Evolutionary conservation across 495 filamentous ascomycete species (phyloP), one percentile per base, ranked within the genome.

Genomic region (Saxophila tyrrhenica): DNA sequence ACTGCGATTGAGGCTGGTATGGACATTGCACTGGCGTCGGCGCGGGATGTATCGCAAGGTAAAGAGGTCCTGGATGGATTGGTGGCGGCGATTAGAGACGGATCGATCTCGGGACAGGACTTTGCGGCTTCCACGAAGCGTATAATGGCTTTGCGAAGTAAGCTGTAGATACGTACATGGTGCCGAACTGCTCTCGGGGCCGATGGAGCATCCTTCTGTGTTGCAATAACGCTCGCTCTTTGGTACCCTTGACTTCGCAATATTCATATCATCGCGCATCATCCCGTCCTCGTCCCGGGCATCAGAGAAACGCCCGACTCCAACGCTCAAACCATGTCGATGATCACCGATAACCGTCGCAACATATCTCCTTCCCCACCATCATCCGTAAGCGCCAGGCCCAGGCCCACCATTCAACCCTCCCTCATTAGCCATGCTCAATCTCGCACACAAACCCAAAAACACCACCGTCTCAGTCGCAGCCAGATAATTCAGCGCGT

Each of bases 401-500:
- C 56, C 56, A 8, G 32, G 38, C 77, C 45, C 59, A 47, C 52
- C 56, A 15, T 46, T 25, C 13, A 48, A 21, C 0, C 54, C 77
- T 25, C 84, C 84, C 58, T 87, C 83, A 52, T 79, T 85, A 35
- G 84, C 86, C 39, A 81, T 85, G 55, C 83, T 85, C 63, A 90
- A 63, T 57, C 86, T 67, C 24, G 87, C 86, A 66, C 87, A 90
- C 5, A 98, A 73, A 54, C 91, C 86, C 54, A 95, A 69, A 55
- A 97, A 71, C 22, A 95, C 92, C 25, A 96, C 92, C 58, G 92
- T 97, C 71, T 98, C 92, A 1, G 92, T 98, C 0, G 90, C 91
- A 1, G 92, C 92, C 60, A 94, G 94, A 67, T 97, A 95, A 59
- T 97, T 95, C 61, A 98, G 70, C 46, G 87, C 87, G 68, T 96